Base-by-base conservation (phyloP, 1,139 yeast genomes). In the Fermentozyma sake region DNA sequence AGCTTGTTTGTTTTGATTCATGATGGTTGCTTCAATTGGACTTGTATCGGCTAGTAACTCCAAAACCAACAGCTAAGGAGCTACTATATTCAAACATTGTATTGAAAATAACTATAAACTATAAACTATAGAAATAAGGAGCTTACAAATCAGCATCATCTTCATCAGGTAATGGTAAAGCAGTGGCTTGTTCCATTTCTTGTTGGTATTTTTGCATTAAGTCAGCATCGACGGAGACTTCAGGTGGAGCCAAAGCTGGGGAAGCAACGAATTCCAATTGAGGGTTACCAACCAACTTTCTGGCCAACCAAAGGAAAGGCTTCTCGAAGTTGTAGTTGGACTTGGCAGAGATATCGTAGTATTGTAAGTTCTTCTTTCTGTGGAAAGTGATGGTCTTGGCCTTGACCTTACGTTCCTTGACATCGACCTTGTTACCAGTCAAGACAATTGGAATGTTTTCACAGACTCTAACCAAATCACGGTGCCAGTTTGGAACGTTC, bases 401-500 rank as follows among this genome's bases (percentile, higher is more conserved):
- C 79, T 93, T 93, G 58, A 93, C 99, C 73, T 93, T 93, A 71
- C 99, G 85, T 75, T 93, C 99, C 78, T 93, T 86, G 50, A 93
- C 98, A 64, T 93, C 99, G 52, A 91, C 99, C 74, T 93, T 93
- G 82, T 93, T 93, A 70, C 99, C 99, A 73, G 96, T 86, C 49
- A 93, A 76, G 35, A 93, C 99, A 54, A 93, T 93, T 54, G 99
- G 99, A 53, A 93, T 91, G 79, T 91, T 91, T 71, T 93, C 99
- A 73, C 99, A 93, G 42, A 93, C 98, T 72, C 98, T 87, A 45
- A 91, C 97, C 61, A 93, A 78, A 68, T 93, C 98, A 68, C 93
- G 76, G 80, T 91, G 96, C 99, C 99, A 93, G 83, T 91, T 93
- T 64, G 98, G 98, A 61, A 93, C 98, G 67, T 93, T 93, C 76